A percentile compares a stretch with the other conserved stretches of the same genome.
Conservation (phyloP, 169 alveolate genomes). For the Cryptosporidium meleagridis region DNA sequence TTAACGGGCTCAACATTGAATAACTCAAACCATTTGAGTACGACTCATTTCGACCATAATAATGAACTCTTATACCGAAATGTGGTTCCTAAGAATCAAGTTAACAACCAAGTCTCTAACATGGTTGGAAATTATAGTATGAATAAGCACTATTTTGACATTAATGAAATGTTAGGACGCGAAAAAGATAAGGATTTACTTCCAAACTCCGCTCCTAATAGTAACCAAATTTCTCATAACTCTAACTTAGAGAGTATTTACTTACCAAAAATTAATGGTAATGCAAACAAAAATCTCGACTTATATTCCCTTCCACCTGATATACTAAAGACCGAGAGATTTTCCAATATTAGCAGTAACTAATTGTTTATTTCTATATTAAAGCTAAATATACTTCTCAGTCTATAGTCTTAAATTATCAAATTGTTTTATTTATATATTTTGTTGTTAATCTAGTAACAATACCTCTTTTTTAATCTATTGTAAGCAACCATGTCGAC, state of each 20-base stretch:
- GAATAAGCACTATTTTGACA: background rate
- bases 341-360: background rate
- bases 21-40: background rate
- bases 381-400: background rate
- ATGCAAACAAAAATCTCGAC: background rate
- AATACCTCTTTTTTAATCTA: background rate
- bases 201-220: background rate
- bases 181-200: background rate
- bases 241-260: background rate
- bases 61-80: background rate
- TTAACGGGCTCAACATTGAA: background rate
- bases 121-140: background rate
- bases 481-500: background rate
- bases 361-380: background rate
- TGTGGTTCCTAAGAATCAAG: background rate
- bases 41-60: background rate
- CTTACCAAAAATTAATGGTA: background rate
- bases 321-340: background rate
- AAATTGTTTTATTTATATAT: background rate
- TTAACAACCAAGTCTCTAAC: background rate
- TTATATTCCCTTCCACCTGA: background rate
- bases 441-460: too few relatives aligned
- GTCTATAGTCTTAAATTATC: background rate
- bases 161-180: background rate
- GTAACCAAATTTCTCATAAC: background rate